Evolutionary conservation across 1,139 yeast genomes (phyloP).

Genomic region (Magnusiomyces clavatus): DNA sequence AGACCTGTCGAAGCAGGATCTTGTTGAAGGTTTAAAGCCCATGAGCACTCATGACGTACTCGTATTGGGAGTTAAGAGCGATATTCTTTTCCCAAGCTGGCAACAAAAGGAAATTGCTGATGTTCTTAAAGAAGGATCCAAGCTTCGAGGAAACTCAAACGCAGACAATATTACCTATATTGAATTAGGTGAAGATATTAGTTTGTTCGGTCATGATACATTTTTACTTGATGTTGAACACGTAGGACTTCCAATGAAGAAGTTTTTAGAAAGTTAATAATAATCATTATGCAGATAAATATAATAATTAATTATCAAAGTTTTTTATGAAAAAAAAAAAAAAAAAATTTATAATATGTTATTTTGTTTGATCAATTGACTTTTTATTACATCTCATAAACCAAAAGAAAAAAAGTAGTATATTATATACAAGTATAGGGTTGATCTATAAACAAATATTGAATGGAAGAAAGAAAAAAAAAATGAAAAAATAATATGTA

Average conservation of each 20-base stretch:
- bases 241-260: conserved; percentile 68
- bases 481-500: too few relatives aligned
- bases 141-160: conserved; percentile 21
- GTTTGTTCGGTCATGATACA: conserved; percentile 87
- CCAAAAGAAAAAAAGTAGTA: too few relatives aligned
- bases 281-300: conserved; percentile 1
- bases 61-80: conserved; percentile 87
- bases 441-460: too few relatives aligned
- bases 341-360: not conserved
- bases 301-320: conserved; percentile 1
- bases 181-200: conserved; percentile 67
- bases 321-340: not conserved
- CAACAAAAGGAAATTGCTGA: conserved; percentile 80
- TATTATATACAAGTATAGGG: too few relatives aligned
- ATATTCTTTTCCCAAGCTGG: conserved; percentile 88
- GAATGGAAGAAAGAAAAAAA: too few relatives aligned
- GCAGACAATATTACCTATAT: conserved; percentile 38
- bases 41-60: conserved; percentile 59
- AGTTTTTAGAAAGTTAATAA: conserved; percentile 40
- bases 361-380: not conserved
- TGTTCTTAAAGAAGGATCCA: conserved; percentile 39
- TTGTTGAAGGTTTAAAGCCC: conserved; percentile 55
- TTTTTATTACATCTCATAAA: not conserved
- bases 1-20: conserved; percentile 35
- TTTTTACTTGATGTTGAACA: conserved; percentile 70